Conservation (phyloP, 202 grass and related monocot species). For the Sporobolus alterniflorus region DNA sequence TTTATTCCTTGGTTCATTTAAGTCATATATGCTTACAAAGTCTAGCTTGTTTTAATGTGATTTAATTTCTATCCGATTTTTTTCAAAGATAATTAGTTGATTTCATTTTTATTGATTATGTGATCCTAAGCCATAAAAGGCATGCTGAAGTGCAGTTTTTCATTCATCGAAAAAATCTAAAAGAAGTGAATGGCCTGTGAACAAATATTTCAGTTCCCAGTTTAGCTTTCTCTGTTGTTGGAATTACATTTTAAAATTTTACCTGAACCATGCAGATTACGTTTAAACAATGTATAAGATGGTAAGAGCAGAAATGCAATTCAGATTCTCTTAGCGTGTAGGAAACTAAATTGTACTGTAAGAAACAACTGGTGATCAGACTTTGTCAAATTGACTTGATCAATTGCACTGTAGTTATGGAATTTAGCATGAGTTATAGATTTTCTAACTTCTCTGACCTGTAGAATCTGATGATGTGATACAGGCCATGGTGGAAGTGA, state of each 20-base stretch:
- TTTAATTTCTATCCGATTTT: background rate
- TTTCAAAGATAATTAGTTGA: background rate
- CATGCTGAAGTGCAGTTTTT: background rate
- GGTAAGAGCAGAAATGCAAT: background rate
- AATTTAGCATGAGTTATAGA: background rate
- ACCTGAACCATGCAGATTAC: background rate
- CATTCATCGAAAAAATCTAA: background rate
- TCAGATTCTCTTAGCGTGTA: background rate
- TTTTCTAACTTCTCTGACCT: constrained; percentile 7
- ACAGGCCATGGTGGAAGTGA: constrained; percentile 95
- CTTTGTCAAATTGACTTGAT: too few relatives aligned
- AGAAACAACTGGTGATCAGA: constrained; percentile 20
- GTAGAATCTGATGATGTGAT: constrained; percentile 11
- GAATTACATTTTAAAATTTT: background rate
- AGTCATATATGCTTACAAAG: background rate
- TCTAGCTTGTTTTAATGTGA: background rate
- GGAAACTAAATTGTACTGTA: background rate
- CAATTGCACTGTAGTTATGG: background rate
- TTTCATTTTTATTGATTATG: background rate
- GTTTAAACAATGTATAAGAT: background rate
- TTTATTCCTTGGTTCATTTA: background rate
- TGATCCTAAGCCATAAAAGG: background rate
- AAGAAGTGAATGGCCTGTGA: background rate
- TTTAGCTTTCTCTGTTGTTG: background rate
- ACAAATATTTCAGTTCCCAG: background rate